Evolutionary conservation across 768 basidiomycete genomes (phyloP), one percentile per base, ranked within the genome.

Genomic region (Agrocybe pediades): DNA sequence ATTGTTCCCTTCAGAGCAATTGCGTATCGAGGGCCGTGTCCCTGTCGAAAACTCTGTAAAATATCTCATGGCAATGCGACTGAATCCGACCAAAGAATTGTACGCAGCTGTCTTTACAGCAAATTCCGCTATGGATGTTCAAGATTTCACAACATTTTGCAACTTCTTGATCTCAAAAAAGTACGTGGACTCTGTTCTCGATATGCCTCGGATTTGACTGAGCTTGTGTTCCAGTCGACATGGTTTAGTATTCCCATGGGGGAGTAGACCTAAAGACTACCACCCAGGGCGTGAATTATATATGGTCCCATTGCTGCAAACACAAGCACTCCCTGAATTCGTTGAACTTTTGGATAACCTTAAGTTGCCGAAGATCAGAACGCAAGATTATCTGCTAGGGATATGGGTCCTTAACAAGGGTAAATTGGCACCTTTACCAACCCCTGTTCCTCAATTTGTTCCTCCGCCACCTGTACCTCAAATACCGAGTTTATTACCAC

Each of bases 321-420:
- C 71, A 24, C 80, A 87, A 46, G 76, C 85, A 0, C 71, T 95
- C 1, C 94, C 94, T 0, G 94, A 95, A 54, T 95, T 85, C 62
- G 79, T 95, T 59, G 91, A 94, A 61, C 74, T 95, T 1, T 69
- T 94, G 43, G 93, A 95, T 59, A 78, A 89, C 23, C 76, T 93
- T 42, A 77, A 75, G 52, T 67, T 96, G 1, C 89, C 91, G 13
- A 83, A 81, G 60, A 64, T 71, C 9, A 80, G 93, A 24, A 78
- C 68, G n/a, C 66, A 71, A 2, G 83, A 91, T 64, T 85, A 85
- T 55, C 77, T 96, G 33, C 73, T 96, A 41, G 90, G 89, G 20
- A 84, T 95, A 13, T 93, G 91, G 83, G 80, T 96, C n/a, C 75
- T 95, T 16, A 83, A 80, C 62, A 93, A 88, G 68, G 92, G 90